Percentiles rank a stretch among this genome's conserved stretches.
Conservation (phyloP, 129 eudicot species). For the Chrysanthemum lavandulifolium region DNA sequence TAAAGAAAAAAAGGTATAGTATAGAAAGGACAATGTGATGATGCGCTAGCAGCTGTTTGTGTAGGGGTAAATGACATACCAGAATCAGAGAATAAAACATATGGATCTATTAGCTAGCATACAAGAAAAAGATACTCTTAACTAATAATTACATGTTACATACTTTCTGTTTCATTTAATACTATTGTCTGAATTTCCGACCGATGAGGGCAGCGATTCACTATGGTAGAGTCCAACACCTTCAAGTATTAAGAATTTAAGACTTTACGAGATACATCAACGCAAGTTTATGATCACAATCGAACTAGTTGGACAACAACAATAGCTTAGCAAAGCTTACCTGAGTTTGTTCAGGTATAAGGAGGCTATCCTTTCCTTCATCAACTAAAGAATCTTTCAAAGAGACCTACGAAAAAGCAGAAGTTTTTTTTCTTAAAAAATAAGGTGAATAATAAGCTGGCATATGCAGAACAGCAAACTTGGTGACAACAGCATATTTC, state of each 20-base stretch:
- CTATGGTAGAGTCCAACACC: conserved; percentile 65
- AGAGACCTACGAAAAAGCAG: conserved; percentile 44
- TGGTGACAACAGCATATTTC: background rate
- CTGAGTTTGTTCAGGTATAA: conserved; percentile 73
- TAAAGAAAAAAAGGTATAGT: no score
- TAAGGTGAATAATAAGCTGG: no score
- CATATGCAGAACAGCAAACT: background rate
- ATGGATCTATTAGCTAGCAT: background rate
- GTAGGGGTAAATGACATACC: background rate
- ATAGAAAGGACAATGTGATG: no score
- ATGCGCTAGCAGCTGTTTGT: no score
- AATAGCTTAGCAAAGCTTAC: conserved; percentile 32
- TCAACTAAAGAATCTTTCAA: conserved; percentile 53
- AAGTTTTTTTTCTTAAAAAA: background rate
- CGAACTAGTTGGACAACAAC: conserved; percentile 6
- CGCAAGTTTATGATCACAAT: conserved; percentile 6
- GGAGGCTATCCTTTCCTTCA: conserved; percentile 76
- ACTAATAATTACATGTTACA: conserved; percentile 21
- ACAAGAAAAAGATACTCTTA: background rate
- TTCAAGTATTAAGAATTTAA: conserved; percentile 26
- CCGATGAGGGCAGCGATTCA: conserved; percentile 78
- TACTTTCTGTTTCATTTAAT: conserved; percentile 63
- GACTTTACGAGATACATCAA: background rate
- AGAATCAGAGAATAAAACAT: background rate
- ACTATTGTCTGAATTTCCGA: conserved; percentile 79